A percentile compares a stretch with the other conserved stretches of the same genome.
Evolutionary conservation across 805 yeast genomes (phyloP).

Genomic region (Nakazawaea holstii): DNA sequence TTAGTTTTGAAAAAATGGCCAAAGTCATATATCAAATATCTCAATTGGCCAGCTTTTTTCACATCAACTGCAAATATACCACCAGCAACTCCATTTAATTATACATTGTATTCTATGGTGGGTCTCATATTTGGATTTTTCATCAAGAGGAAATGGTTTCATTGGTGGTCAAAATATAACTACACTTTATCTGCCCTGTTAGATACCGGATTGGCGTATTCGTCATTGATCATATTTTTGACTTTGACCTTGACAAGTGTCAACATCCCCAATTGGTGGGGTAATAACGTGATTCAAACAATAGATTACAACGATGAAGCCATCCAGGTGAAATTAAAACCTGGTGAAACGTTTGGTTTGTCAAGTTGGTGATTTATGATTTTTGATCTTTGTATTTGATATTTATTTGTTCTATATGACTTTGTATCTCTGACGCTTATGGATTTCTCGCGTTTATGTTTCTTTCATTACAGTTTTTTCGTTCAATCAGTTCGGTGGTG

Average conservation of each 20-base stretch:
- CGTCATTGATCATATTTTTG: constrained; percentile 54
- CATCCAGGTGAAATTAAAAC: constrained; percentile 26
- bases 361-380: constrained; percentile 33
- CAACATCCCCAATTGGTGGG: constrained; percentile 57
- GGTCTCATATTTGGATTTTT: constrained; percentile 55
- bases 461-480: too few relatives aligned
- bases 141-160: constrained; percentile 47
- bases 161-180: constrained; percentile 78
- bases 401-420: background rate
- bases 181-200: constrained; percentile 62
- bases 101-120: constrained; percentile 47
- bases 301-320: constrained; percentile 31
- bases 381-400: constrained; percentile 1
- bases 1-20: constrained; percentile 31
- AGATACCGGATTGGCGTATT: constrained; percentile 62
- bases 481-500: too few relatives aligned
- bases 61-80: constrained; percentile 59
- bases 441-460: too few relatives aligned
- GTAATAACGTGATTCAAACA: constrained; percentile 40
- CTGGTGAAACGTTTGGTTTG: constrained; percentile 45
- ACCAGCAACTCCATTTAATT: constrained; percentile 70
- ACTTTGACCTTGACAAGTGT: constrained; percentile 38
- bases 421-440: background rate
- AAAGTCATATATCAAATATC: constrained; percentile 31
- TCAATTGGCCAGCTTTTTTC: constrained; percentile 68